Evolutionary conservation across 192 early-diverging fungal genomes (phyloP), one percentile per base, ranked within the genome.

Genomic region (Spinellus fusiger): DNA sequence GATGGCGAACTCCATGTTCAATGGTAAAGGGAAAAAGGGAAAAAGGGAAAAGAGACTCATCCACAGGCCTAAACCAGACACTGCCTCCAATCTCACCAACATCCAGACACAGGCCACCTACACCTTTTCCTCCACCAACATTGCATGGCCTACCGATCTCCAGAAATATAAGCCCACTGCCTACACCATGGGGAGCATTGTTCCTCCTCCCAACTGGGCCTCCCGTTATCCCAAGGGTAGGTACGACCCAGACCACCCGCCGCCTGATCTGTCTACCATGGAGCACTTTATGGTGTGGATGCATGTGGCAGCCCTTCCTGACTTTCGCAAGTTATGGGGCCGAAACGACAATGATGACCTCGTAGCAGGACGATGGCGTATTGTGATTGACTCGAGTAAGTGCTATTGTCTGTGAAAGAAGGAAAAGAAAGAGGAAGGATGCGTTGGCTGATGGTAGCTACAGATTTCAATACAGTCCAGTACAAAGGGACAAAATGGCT

Each of bases 201-300:
- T 78, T 18, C 93, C 94, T 22, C 96, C 96, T 44, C 89, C 87
- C 23, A 81, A 87, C 64, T 98, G 96, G 96, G 61, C 63, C 5
- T 57, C 20, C 8, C 75, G 80, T 7, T 95, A 81, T 59, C 84
- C 86, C 5, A 58, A 69, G 44, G 79, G 77, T 5, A 64, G 70
- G 23, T 77, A 80, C 48, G 60, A 61, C 18, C 58, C 61, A 9
- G 68, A 69, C 44, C 34, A 73, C 25, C 71, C 71, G 12, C 88
- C 80, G 25, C 88, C 91, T 0, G 77, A 94, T 56, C 72, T 94
- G 34, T 54, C 73, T 1, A 62, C 49, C 12, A 77, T 87, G 75
- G 86, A 95, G 77, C 81, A 85, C 25, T 87, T 98, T 62, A 87
- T 93, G 72, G 94, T 98, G 25, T 98, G 96, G 96, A 93, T 96